Percentiles rank a stretch among this genome's conserved stretches.
These are phyloP conservation scores for Aspergillus nanangensis DNA, from an alignment of 495 filamentous ascomycete species.

Conservation along the genomic window DNA sequence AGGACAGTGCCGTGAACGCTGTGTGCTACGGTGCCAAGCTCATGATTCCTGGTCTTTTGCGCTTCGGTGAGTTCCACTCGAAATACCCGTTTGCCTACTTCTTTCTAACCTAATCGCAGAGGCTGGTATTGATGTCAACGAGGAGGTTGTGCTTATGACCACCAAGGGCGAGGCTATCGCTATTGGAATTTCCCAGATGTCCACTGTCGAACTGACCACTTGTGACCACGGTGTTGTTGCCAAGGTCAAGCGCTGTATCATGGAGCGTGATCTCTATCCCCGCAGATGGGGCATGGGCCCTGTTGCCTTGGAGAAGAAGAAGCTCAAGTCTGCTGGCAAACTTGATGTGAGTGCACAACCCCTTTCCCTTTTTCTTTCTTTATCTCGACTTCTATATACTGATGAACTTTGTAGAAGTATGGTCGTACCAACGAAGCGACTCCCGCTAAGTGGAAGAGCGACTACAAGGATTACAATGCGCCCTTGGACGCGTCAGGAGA, in stretches of 20 bases:
- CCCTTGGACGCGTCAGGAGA: conserved; percentile 41
- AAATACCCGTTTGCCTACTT: neutral
- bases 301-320: conserved; percentile 92
- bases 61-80: conserved; percentile 61
- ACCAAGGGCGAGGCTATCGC: conserved; percentile 98
- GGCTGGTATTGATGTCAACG: conserved; percentile 77
- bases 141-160: conserved; percentile 95
- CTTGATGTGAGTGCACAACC: conserved; percentile 78
- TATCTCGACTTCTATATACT: no score
- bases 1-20: conserved; percentile 93
- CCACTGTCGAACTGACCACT: conserved; percentile 81
- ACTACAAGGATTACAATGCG: conserved; percentile 82
- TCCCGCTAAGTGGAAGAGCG: conserved; percentile 81
- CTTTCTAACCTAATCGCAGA: conserved; percentile 48
- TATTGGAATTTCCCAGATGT: conserved; percentile 93
- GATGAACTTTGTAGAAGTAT: conserved; percentile 60
- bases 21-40: conserved; percentile 98
- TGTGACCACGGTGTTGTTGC: conserved; percentile 96
- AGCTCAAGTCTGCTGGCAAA: conserved; percentile 96
- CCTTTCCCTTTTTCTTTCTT: no score
- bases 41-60: conserved; percentile 91
- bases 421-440: conserved; percentile 88
- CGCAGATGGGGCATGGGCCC: conserved; percentile 92
- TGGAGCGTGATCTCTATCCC: conserved; percentile 97
- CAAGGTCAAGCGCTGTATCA: conserved; percentile 96